Evolutionary conservation across 352 stramenopile genomes (phyloP).

Genomic region (Phytophthora idaei): DNA sequence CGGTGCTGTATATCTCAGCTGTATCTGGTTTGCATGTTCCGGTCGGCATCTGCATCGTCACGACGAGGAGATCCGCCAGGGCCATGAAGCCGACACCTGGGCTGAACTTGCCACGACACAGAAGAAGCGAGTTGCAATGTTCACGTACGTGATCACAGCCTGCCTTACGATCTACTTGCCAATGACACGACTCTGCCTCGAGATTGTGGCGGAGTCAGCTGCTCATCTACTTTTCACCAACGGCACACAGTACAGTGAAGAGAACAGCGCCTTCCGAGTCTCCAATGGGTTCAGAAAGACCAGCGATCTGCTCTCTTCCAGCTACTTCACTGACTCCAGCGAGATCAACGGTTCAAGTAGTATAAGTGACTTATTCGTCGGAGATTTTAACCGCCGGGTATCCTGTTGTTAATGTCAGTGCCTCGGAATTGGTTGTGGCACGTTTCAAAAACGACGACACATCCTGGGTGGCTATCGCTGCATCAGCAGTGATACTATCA

Average conservation of each 20-base stretch:
- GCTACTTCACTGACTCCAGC: too few relatives aligned
- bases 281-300: too few relatives aligned
- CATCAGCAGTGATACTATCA: background rate
- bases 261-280: too few relatives aligned
- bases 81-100: slow-evolving; percentile 39
- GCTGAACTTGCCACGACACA: slow-evolving; percentile 30
- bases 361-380: too few relatives aligned
- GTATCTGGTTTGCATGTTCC: background rate
- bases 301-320: too few relatives aligned
- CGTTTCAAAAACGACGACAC: background rate
- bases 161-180: slow-evolving; percentile 47
- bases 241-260: too few relatives aligned
- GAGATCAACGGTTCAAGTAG: too few relatives aligned
- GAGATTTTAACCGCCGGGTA: too few relatives aligned
- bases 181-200: slow-evolving; percentile 35
- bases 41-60: slow-evolving; percentile 34
- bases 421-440: background rate
- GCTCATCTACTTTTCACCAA: too few relatives aligned
- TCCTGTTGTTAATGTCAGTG: background rate
- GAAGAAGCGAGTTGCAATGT: slow-evolving; percentile 30
- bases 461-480: background rate
- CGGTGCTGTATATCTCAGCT: background rate
- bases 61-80: slow-evolving; percentile 43
- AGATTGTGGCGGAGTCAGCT: slow-evolving; percentile 15
- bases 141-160: slow-evolving; percentile 46